Percentiles rank a stretch among this genome's conserved stretches.
phyloP scores from a whole-genome alignment of 208 protist species.

The Vickermania spadyakhi region DNA sequence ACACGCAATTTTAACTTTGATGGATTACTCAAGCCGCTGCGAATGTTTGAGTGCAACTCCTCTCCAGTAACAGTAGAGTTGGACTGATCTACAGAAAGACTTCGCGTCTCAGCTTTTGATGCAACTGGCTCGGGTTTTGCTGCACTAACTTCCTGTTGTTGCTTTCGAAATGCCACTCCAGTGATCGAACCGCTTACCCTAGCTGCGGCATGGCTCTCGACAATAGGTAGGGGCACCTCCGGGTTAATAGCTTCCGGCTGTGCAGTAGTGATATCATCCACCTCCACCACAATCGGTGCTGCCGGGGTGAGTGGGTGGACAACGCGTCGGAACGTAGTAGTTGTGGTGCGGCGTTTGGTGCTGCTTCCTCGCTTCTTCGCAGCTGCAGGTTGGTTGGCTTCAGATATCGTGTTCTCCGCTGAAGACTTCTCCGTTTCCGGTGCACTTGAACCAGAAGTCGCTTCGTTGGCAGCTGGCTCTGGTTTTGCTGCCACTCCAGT shows the following conservation, averaged over 20 bases:
- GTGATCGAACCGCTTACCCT: not conserved
- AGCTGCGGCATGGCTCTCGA: not conserved
- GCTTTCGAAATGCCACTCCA: too few relatives aligned
- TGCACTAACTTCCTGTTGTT: too few relatives aligned
- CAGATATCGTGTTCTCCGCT: too few relatives aligned
- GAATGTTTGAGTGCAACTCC: too few relatives aligned
- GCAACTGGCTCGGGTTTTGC: too few relatives aligned
- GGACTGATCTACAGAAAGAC: too few relatives aligned
- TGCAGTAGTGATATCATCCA: not conserved
- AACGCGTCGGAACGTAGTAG: not conserved
- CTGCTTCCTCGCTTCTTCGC: not conserved
- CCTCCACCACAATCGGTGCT: not conserved
- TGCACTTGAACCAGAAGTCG: not conserved
- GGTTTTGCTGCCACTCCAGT: not conserved
- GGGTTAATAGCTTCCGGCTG: not conserved
- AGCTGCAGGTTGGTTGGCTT: too few relatives aligned
- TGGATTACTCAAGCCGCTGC: too few relatives aligned
- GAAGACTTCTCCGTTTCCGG: not conserved
- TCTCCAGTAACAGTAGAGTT: too few relatives aligned
- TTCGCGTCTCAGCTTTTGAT: too few relatives aligned
- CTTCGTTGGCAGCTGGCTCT: not conserved
- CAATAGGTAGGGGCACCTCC: not conserved
- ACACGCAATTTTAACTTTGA: too few relatives aligned
- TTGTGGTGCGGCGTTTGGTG: not conserved
- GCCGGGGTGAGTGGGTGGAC: not conserved